These are phyloP conservation scores for Berkeleyomyces basicola DNA, from an alignment of 2,329 filamentous ascomycete species.

Conservation along the genomic window DNA sequence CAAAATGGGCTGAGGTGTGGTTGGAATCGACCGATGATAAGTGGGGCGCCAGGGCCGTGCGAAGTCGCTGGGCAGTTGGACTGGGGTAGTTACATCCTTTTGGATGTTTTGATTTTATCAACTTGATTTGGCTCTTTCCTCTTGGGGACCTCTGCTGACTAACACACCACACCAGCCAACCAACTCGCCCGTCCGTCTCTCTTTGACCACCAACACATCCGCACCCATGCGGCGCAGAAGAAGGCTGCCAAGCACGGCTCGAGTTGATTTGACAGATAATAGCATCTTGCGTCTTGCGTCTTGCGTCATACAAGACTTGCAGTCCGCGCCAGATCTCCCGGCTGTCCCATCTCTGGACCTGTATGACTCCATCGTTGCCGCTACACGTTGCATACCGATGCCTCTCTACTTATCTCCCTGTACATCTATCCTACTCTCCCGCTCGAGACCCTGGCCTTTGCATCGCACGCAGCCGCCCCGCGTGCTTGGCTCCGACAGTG, in stretches of 20 bases:
- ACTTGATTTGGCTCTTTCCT: background rate
- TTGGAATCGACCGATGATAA: conserved; percentile 14
- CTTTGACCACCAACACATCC: background rate
- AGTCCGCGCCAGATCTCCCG: background rate
- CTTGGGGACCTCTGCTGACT: background rate
- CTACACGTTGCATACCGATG: no score
- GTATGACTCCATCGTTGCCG: no score
- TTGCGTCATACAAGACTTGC: background rate
- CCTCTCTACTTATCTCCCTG: background rate
- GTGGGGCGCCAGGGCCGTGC: conserved; percentile 10
- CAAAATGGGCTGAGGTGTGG: conserved; percentile 14
- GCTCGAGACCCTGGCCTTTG: no score
- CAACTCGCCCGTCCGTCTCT: background rate
- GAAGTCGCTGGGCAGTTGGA: conserved; percentile 5
- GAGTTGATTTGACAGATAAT: no score
- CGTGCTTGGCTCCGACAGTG: background rate
- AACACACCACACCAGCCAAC: background rate
- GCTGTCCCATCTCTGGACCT: background rate
- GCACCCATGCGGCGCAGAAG: no score
- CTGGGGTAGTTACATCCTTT: background rate
- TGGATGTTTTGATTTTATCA: background rate
- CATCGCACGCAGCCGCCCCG: background rate
- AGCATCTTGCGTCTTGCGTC: background rate
- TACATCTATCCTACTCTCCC: background rate
- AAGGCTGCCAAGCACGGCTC: no score